Percentiles rank a stretch among this genome's conserved stretches.
These are phyloP conservation scores for Xylaria sp. DNA, from an alignment of 2,329 filamentous ascomycete species.

Conservation along the genomic window DNA sequence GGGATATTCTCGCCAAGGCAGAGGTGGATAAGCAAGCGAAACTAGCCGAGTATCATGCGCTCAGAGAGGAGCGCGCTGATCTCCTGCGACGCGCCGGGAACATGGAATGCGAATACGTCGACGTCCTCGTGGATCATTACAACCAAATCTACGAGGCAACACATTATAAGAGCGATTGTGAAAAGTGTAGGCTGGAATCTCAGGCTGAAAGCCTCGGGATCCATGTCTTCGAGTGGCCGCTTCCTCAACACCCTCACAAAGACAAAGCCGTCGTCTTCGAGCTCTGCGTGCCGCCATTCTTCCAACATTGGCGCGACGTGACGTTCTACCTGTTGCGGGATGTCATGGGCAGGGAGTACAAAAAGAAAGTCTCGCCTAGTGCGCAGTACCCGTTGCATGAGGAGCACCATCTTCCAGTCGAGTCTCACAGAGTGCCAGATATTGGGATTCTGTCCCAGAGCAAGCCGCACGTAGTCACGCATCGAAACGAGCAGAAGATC, in stretches of 20 bases:
- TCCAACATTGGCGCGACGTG: conserved; percentile 9
- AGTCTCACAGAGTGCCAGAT: neutral
- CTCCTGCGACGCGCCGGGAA: neutral
- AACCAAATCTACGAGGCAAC: neutral
- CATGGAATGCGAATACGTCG: neutral
- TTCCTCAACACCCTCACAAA: neutral
- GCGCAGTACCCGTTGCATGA: neutral
- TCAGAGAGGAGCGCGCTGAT: neutral
- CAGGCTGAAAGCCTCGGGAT: neutral
- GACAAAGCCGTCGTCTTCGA: conserved; percentile 7
- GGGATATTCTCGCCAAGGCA: neutral
- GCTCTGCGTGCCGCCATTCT: neutral
- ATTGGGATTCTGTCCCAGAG: conserved; percentile 11
- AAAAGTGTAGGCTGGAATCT: neutral
- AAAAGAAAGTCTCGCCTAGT: neutral
- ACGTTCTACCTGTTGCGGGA: conserved; percentile 2
- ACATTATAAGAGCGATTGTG: neutral
- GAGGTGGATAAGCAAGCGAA: neutral
- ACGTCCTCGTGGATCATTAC: neutral
- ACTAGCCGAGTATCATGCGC: neutral
- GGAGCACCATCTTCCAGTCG: conserved; percentile 1
- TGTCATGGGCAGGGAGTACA: conserved; percentile 1
- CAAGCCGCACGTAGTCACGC: conserved; percentile 18
- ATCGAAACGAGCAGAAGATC: conserved; percentile 19
- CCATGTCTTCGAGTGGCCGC: conserved; percentile 9